Percentiles rank a stretch among this genome's conserved stretches.
Conservation (phyloP, 306 rosid genomes). For the Castanospermum australe region DNA sequence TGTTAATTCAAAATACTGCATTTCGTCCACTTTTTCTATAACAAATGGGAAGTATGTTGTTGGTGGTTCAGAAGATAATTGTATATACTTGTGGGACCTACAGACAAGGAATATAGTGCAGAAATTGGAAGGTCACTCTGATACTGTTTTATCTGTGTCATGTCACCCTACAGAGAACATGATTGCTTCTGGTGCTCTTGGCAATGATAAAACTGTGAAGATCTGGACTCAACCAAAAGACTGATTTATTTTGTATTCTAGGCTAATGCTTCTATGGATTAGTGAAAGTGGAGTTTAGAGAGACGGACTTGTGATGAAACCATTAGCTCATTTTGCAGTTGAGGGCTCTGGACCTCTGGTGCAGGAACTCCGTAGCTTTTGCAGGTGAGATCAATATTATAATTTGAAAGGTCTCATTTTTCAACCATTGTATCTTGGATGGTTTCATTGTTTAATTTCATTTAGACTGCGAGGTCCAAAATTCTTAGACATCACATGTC, state of each 20-base stretch:
- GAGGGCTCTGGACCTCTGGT: constrained; percentile 2
- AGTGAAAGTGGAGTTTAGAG: background rate
- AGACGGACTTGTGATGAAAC: background rate
- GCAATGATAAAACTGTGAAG: constrained; percentile 84
- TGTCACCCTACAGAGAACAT: constrained; percentile 89
- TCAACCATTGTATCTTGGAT: background rate
- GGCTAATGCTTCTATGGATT: background rate
- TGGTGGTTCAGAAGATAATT: constrained; percentile 89
- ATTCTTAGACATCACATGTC: background rate
- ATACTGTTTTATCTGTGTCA: constrained; percentile 82
- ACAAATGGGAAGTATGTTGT: constrained; percentile 89
- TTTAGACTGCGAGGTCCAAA: too few species aligned
- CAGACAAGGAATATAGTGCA: constrained; percentile 77
- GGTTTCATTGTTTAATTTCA: background rate
- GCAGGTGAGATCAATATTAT: constrained; percentile 7
- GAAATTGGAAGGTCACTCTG: constrained; percentile 94
- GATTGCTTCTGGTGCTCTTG: constrained; percentile 95
- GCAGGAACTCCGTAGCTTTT: constrained; percentile 13
- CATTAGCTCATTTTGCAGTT: constrained; percentile 18
- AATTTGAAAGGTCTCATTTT: background rate
- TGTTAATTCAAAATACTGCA: constrained; percentile 80
- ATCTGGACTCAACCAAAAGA: constrained; percentile 82
- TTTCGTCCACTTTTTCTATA: constrained; percentile 75
- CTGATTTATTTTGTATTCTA: constrained; percentile 31
- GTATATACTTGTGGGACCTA: constrained; percentile 85